phyloP scores from a whole-genome alignment of 1,284 basidiomycete genomes.

The Naganishia sp. region DNA sequence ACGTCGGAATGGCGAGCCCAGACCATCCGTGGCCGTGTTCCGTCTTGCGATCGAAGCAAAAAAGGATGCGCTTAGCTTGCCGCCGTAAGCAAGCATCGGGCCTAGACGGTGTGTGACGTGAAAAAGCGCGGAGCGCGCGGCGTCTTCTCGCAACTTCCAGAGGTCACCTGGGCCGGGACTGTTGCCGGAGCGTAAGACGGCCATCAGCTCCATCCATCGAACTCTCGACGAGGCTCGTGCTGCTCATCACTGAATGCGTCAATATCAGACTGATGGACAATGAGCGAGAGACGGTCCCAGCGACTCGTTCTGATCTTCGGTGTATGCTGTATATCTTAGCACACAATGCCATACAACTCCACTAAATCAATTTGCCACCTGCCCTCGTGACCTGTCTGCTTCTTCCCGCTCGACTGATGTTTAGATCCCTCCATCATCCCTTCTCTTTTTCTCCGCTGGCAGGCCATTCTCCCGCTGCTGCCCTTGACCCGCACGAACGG shows the following conservation, averaged over 20 bases:
- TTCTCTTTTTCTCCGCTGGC: slow-evolving; percentile 19
- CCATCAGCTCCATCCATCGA: too few relatives aligned
- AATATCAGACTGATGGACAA: background rate
- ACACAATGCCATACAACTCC: too few relatives aligned
- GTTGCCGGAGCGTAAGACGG: background rate
- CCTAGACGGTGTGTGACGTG: background rate
- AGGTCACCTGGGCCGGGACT: background rate
- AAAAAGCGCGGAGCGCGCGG: slow-evolving; percentile 9
- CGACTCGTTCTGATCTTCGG: background rate
- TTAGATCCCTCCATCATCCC: background rate
- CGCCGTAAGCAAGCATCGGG: background rate
- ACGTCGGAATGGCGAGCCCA: background rate
- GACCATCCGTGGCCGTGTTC: background rate
- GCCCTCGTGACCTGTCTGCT: too few relatives aligned
- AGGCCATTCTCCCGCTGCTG: slow-evolving; percentile 4
- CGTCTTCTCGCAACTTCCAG: slow-evolving; percentile 15
- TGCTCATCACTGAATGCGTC: too few relatives aligned
- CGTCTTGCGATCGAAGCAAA: slow-evolving; percentile 14
- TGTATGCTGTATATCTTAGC: too few relatives aligned
- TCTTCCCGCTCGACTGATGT: background rate
- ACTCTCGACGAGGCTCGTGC: too few relatives aligned
- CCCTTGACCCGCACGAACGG: background rate
- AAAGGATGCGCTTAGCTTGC: slow-evolving; percentile 3
- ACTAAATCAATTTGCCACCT: too few relatives aligned
- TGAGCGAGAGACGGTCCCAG: background rate